Base-by-base conservation (phyloP, 2,329 filamentous ascomycete species). In the Fusarium domesticum region DNA sequence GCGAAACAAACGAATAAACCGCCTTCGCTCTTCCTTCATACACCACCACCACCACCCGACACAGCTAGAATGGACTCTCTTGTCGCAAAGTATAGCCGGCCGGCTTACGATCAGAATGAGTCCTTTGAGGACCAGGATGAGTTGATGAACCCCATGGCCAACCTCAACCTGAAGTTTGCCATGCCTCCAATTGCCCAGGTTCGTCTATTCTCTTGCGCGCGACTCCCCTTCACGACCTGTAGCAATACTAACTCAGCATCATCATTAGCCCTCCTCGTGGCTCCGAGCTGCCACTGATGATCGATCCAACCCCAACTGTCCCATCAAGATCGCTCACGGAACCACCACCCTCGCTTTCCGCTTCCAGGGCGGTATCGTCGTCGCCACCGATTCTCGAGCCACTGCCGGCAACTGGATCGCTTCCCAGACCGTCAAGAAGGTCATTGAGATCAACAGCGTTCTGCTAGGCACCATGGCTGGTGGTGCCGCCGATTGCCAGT, bases 351-450 rank as follows among this genome's bases (percentile, higher is more conserved):
- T 98, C 51, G 92, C 91, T 53, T 98, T 98, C 80, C 85, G 92
- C 67, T 98, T 97, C 80, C 84, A 97, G 74, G 91, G 91, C 63
- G 93, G 93, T 66, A 97, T 98, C 73, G 95, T 98, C 65, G 92
- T 98, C 40, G 92, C 92, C 42, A 98, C 93, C 47, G 93, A 98
- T 74, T 98, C 93, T 48, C 84, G 93, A 73, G 93, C 93, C 48
- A 96, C 93, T 37, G 92, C 93, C 20, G 93, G 93, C 64, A 95
- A 93, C 81, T 98, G 93, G 93, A 98, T 98, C 72, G 93, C 93
- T 57, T 95, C 89, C 73, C 93, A 98, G 79, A 98, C 93, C 42
- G 93, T 98, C 66, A 98, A 98, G 84, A 98, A 98, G 80, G 93
- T 98, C 59, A 97, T 98, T 66, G 90, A 96, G 79, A 96, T 96